Base-by-base conservation (phyloP, 1,284 basidiomycete genomes). In the Veloporphyrellus conicus region DNA sequence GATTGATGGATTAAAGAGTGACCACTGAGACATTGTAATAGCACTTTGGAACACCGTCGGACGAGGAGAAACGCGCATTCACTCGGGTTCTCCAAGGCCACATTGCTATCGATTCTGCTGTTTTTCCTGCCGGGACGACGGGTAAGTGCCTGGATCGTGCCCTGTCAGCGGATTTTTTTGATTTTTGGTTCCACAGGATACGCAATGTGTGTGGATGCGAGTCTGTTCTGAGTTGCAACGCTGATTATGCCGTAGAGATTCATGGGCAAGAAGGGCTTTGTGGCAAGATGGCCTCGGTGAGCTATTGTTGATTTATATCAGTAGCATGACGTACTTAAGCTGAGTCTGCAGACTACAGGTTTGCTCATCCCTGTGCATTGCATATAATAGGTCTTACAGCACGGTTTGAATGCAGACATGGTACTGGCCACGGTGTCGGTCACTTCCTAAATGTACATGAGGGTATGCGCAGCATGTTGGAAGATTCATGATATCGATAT, bases 51-150 rank as follows among this genome's bases (percentile, higher is more conserved):
- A 82, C 74, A 1, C 93, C 95, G 0, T 84, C 82, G 1, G 73
- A 75, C 0, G 86, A 92, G 58, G 90, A 97, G 70, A 90, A 84
- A 55, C 79, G 90, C 0, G 87, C 91, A 0, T 96, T 93, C 60
- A 98, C 95, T 0, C 79, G 93, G 15, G 96, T 99, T 1, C 72
- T 99, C 40, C 94, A 99, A 71, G 95, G 95, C 0, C 92, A 98
- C 63, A 96, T 99, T 52, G 82, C 89, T 2, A 87, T 96, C 41
- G 95, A 96, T 66, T 79, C 79, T 0, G 82, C 84, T 10, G 66
- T 97, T 7, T 93, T 97, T 68, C 95, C 95, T 0, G 77, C 73
- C 42, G 92, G 91, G 16, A 96, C 93, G 0, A 91, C 92, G 22
- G 93, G 90, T 78, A 28, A 66, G 61, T 29, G 20, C 15, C 15